These are phyloP conservation scores for Acephala macrosclerotiorum DNA, from an alignment of 2,329 filamentous ascomycete species.

Conservation along the genomic window DNA sequence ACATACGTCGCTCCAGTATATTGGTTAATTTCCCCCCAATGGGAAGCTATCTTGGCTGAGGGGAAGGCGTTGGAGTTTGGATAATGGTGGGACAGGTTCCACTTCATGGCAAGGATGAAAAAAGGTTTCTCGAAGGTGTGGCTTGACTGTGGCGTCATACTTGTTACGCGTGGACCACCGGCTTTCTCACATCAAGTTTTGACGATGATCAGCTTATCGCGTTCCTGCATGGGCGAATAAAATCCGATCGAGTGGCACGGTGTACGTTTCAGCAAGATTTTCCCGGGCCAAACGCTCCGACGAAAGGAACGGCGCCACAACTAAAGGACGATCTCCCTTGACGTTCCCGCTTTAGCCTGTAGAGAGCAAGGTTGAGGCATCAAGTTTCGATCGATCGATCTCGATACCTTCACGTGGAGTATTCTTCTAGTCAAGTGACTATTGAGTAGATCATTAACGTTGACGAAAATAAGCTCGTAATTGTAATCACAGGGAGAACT, in stretches of 20 bases:
- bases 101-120: background rate
- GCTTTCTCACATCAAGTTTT: constrained; percentile 6
- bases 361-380: background rate
- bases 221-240: constrained; percentile 9
- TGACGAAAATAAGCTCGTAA: too few relatives aligned
- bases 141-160: constrained; percentile 14
- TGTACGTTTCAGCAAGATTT: constrained; percentile 11
- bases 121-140: background rate
- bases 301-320: constrained; percentile 6
- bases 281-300: constrained; percentile 8
- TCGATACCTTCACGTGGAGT: background rate
- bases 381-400: constrained; percentile 3
- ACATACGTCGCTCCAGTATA: constrained; percentile 4
- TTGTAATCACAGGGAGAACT: too few relatives aligned
- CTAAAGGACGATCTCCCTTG: constrained; percentile 17
- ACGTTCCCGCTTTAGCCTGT: background rate
- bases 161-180: background rate
- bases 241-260: constrained; percentile 1
- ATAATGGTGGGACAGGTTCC: background rate
- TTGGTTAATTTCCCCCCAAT: constrained; percentile 5
- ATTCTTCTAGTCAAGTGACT: background rate
- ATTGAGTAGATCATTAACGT: too few relatives aligned
- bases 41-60: background rate
- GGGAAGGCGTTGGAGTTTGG: background rate
- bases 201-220: constrained; percentile 8